These are phyloP conservation scores for Arthrobotrys megalospora DNA, from an alignment of 2,329 filamentous ascomycete species.

Conservation along the genomic window DNA sequence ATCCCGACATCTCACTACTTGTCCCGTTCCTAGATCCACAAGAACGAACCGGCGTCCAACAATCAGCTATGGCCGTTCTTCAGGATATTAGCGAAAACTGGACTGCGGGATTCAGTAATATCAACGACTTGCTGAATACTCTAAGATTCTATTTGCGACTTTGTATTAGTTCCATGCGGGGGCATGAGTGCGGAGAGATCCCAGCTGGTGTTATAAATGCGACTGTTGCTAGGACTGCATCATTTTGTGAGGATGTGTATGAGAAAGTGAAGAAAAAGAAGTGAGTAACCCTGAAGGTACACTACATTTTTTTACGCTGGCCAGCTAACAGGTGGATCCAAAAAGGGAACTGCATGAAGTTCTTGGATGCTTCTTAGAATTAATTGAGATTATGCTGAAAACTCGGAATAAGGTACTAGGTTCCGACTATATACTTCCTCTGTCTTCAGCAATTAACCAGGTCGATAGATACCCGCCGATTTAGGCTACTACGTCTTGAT, in stretches of 20 bases:
- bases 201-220: constrained; percentile 49
- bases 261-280: constrained; percentile 56
- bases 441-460: not conserved
- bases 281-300: no score
- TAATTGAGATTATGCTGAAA: constrained; percentile 48
- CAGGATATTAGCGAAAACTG: constrained; percentile 59
- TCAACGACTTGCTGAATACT: constrained; percentile 33
- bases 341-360: constrained; percentile 55
- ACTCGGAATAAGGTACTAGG: constrained; percentile 45
- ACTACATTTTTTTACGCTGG: not conserved
- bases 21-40: constrained; percentile 29
- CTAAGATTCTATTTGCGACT: constrained; percentile 47
- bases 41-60: constrained; percentile 24
- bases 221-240: constrained; percentile 49
- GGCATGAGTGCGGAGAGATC: constrained; percentile 4
- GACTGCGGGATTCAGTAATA: constrained; percentile 48
- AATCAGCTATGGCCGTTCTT: constrained; percentile 47
- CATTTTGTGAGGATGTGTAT: constrained; percentile 54
- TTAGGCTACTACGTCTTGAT: constrained; percentile 56
- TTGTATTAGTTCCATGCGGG: constrained; percentile 27
- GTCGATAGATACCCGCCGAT: constrained; percentile 42
- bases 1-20: constrained; percentile 16
- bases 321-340: not conserved
- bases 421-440: not conserved
- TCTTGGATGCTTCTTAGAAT: constrained; percentile 45